Base-by-base conservation (phyloP, 441 rosid species). In the Bocquillonia castaneifolia region DNA sequence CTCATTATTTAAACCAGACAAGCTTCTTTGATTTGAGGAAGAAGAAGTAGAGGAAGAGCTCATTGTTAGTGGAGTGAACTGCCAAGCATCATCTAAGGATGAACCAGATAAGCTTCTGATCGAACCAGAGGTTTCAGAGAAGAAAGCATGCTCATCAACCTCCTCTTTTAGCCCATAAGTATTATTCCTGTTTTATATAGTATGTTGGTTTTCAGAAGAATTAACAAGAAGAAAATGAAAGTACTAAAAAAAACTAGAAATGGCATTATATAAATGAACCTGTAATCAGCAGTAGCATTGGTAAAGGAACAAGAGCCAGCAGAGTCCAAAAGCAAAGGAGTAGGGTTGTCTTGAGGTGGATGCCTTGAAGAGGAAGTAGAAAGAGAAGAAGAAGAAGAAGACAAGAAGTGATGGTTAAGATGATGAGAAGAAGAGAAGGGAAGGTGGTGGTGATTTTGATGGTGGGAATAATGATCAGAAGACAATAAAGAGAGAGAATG, bases 81-180 rank as follows among this genome's bases (percentile, higher is more conserved):
- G 88, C 93, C 91, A 90, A 17, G 92, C 72, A 63, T 90, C 88
- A 22, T 93, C 88, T 82, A 85, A 72, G 20, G 88, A 79, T 61
- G 86, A 77, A 54, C 80, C 82, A 14, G 94, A 82, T 67, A 80
- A 83, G 76, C 81, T 87, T 75, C 85, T 89, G 72, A 83, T 77
- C 26, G 83, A 74, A 55, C 91, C 89, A 22, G 88, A 82, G 15
- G 87, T 82, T 66, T 87, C 91, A 23, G 90, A 78, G 81, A 91
- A 86, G 82, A 89, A 88, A 72, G 87, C 82, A 70, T 77, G 89
- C 71, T 87, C 93, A 69, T 84, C 88, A 53, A 76, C 83, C 36
- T 79, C 85, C 64, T 86, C 91, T 74, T 85, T 89, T 47, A 81
- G 52, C 68, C 87, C 91, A 74, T 81, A 81, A 42, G 75, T 76